Conservation (phyloP, 1,284 basidiomycete species). For the Wallemia hederae region DNA sequence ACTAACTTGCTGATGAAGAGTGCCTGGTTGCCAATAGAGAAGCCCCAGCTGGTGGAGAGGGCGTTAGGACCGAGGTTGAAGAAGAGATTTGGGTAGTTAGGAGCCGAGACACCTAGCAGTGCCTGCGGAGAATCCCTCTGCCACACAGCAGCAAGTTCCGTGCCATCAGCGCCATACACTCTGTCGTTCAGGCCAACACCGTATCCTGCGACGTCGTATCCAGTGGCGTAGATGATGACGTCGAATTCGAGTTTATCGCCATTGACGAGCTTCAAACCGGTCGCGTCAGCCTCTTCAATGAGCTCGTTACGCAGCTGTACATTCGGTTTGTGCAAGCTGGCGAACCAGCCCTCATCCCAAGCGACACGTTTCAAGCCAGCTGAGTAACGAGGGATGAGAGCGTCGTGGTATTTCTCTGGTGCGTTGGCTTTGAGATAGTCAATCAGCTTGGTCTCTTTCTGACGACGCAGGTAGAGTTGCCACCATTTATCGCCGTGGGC, state of each 20-base stretch:
- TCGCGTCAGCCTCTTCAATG: conserved; percentile 10
- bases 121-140: conserved; percentile 6
- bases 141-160: background rate
- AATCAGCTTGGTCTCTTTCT: conserved; percentile 3
- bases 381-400: conserved; percentile 5
- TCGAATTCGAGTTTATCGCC: conserved; percentile 10
- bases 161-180: conserved; percentile 4
- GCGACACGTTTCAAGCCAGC: conserved; percentile 10
- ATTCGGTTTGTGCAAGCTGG: conserved; percentile 11
- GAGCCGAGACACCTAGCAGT: conserved; percentile 9
- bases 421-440: conserved; percentile 6
- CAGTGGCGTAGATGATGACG: conserved; percentile 12
- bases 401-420: conserved; percentile 6
- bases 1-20: background rate
- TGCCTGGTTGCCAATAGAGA: conserved; percentile 6
- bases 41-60: conserved; percentile 8
- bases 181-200: conserved; percentile 11
- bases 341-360: conserved; percentile 10
- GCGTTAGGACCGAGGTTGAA: conserved; percentile 9
- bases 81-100: conserved; percentile 10
- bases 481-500: background rate
- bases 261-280: conserved; percentile 9
- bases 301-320: conserved; percentile 10
- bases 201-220: conserved; percentile 12
- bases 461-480: background rate